phyloP scores from a whole-genome alignment of 1,139 yeast species.

The Diutina catenulata region DNA sequence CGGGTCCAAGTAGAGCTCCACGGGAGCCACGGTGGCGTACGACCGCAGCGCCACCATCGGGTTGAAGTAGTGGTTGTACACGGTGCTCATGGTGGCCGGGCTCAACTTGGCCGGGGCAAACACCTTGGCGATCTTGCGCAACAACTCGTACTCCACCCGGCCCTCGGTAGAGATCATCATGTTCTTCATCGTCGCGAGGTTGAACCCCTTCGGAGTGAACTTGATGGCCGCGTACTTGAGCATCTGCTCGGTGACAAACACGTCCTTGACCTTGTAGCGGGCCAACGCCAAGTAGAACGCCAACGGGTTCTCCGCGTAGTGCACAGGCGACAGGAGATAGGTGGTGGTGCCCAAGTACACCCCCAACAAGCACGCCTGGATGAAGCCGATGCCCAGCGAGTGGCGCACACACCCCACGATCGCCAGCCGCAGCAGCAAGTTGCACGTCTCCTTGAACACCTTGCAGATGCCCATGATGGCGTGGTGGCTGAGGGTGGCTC shows the following conservation, averaged over 20 bases:
- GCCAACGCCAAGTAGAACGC: conserved; percentile 64
- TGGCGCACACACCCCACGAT: conserved; percentile 83
- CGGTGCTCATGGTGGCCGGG: conserved; percentile 61
- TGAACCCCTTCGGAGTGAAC: conserved; percentile 54
- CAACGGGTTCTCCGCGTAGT: conserved; percentile 65
- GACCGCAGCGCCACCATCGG: conserved; percentile 82
- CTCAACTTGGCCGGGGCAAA: conserved; percentile 59
- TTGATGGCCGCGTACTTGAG: conserved; percentile 59
- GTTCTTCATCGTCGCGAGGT: conserved; percentile 58
- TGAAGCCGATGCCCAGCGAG: conserved; percentile 75
- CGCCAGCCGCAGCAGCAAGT: conserved; percentile 59
- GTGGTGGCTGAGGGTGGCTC: conserved; percentile 52
- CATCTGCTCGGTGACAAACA: conserved; percentile 80
- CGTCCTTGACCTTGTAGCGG: conserved; percentile 73
- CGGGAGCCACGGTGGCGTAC: conserved; percentile 81
- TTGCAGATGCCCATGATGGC: conserved; percentile 72
- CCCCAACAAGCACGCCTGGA: conserved; percentile 74
- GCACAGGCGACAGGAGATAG: conserved; percentile 65
- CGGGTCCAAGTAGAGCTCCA: conserved; percentile 79
- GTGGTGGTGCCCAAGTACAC: conserved; percentile 83
- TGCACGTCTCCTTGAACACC: conserved; percentile 85
- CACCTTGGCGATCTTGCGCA: conserved; percentile 47
- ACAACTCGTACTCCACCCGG: conserved; percentile 56
- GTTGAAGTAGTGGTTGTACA: conserved; percentile 69
- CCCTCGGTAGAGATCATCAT: conserved; percentile 74